Evolutionary conservation across 1,139 yeast genomes (phyloP), one percentile per base, ranked within the genome.

Genomic region (Debaryomyces udenii): DNA sequence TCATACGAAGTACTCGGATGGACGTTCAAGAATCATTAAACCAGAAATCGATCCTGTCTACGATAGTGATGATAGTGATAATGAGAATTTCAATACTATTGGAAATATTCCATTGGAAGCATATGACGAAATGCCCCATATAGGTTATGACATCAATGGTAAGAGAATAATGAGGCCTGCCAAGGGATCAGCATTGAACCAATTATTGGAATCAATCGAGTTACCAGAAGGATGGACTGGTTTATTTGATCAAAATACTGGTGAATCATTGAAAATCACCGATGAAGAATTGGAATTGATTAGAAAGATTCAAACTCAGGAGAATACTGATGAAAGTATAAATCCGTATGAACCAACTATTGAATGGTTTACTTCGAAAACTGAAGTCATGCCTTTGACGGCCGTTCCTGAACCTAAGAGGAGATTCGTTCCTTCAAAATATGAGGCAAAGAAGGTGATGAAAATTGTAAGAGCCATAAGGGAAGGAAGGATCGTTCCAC

Each of bases 191-290:
- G 99, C 99, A 1, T 75, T 94, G 52, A 98, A 93, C 58, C 86
- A 84, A 53, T 74, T 93, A 49, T 71, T 94, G 50, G 99, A 93
- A 56, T 74, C 83, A 23, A 93, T 94, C 49, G 99, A 93, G 48
- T 74, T 93, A 49, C 99, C 98, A 9, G 95, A 87, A 65, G 99
- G 99, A 27, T 93, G 98, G 98, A 94, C 99, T 9, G 99, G 99
- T 35, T 74, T 94, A 49, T 69, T 93, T 44, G 98, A 93, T 64
- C 88, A 89, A 59, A 78, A 83, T 53, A 89, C 98, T 7, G 99
- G 99, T 48, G 68, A 83, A n/a, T 76, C 89, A 37, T 77, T 93
- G 66, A 90, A 93, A 54, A 73, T 93, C 48, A 81, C 90, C n/a
- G 77, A 78, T 44, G 97, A 93, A 58, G 99, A 93, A 66, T 75